These are phyloP conservation scores for Moelleriella libera DNA, from an alignment of 2,329 filamentous ascomycete genomes.

Conservation along the genomic window DNA sequence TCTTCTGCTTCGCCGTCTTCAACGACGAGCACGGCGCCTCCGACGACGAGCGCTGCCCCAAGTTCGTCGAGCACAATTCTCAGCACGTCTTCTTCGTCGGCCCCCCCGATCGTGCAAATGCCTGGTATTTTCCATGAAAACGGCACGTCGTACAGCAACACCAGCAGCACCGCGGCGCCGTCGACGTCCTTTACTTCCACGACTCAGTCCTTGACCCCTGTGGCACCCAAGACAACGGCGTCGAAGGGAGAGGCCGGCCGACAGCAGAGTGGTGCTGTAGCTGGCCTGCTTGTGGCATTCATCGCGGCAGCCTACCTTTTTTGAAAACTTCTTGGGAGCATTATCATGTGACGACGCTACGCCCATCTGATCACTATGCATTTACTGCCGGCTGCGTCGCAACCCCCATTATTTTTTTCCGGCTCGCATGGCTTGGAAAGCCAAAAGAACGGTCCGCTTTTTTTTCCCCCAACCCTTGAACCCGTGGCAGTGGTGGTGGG, in stretches of 20 bases:
- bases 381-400: too few species aligned
- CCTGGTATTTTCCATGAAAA: slow-evolving; percentile 41
- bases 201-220: slow-evolving; percentile 12
- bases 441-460: too few species aligned
- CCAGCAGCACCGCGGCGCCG: slow-evolving; percentile 1
- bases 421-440: too few species aligned
- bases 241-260: slow-evolving; percentile 30
- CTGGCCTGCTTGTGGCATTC: slow-evolving; percentile 40
- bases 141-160: slow-evolving; percentile 15
- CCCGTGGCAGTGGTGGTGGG: too few species aligned
- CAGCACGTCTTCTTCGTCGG: slow-evolving; percentile 6
- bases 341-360: too few species aligned
- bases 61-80: slow-evolving; percentile 2
- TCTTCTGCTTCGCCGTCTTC: background rate
- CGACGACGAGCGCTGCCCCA: slow-evolving; percentile 1
- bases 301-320: slow-evolving; percentile 36
- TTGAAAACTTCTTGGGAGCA: background rate
- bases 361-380: too few species aligned
- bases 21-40: background rate
- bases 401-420: too few species aligned
- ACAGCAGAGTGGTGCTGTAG: slow-evolving; percentile 35
- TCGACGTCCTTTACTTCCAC: slow-evolving; percentile 5
- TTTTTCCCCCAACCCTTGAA: too few species aligned
- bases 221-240: slow-evolving; percentile 17
- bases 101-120: slow-evolving; percentile 10